Evolutionary conservation across 768 basidiomycete genomes (phyloP).

Genomic region (Udeniomyces megalosporus): DNA sequence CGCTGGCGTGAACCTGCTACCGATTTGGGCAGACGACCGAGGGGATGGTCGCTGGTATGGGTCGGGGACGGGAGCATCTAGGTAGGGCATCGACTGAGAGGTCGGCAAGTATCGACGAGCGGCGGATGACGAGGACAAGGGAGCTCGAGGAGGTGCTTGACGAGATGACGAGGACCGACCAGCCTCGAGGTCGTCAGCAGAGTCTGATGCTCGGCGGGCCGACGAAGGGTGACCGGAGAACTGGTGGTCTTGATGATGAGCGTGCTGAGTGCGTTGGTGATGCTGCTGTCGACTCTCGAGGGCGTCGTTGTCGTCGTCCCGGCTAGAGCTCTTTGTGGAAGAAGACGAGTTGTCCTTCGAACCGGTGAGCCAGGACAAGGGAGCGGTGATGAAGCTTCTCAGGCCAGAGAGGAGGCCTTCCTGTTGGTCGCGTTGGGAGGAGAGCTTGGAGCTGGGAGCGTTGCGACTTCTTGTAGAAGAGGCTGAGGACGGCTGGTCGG

Average conservation of each 20-base stretch:
- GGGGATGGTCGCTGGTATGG: background rate
- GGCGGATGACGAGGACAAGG: background rate
- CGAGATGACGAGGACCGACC: background rate
- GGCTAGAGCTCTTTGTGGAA: background rate
- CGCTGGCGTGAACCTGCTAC: background rate
- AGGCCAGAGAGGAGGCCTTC: conserved; percentile 8
- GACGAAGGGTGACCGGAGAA: too few relatives aligned
- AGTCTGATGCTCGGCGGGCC: too few relatives aligned
- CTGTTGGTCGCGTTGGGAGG: background rate
- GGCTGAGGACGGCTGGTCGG: background rate
- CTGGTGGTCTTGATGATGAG: background rate
- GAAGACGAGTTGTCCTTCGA: background rate
- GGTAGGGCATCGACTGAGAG: conserved; percentile 9
- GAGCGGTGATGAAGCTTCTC: conserved; percentile 7
- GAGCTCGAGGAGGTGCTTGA: background rate
- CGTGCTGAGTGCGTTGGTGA: background rate
- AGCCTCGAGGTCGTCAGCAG: background rate
- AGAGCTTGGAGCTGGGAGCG: background rate
- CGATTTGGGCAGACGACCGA: background rate
- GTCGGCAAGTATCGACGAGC: conserved; percentile 1
- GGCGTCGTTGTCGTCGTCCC: background rate
- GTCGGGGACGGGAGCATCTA: conserved; percentile 3
- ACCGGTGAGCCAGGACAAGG: background rate
- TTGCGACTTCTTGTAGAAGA: background rate
- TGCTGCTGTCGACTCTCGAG: background rate